Conservation (phyloP, 2,329 filamentous ascomycete species). For the Dactylellina parvicollis region DNA sequence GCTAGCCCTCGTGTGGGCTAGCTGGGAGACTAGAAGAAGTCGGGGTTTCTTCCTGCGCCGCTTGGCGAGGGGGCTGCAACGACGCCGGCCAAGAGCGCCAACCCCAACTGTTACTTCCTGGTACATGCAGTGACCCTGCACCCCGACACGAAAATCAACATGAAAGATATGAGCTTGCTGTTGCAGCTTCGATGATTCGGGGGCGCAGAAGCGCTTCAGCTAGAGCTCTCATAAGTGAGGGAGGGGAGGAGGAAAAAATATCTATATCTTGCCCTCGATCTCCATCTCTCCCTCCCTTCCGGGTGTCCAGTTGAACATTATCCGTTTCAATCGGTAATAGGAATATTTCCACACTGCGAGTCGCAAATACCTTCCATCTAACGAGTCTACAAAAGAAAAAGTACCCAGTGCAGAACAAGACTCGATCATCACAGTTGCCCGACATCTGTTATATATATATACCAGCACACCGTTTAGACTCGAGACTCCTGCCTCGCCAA, state of each 20-base stretch:
- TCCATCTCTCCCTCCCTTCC: too few relatives aligned
- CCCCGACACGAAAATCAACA: constrained; percentile 13
- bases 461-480: too few relatives aligned
- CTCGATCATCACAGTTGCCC: too few relatives aligned
- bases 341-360: too few relatives aligned
- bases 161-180: constrained; percentile 9
- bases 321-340: too few relatives aligned
- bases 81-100: constrained; percentile 31
- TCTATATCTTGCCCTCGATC: not conserved
- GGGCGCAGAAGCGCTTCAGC: constrained; percentile 17
- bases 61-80: constrained; percentile 17
- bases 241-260: not conserved
- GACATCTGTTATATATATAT: too few relatives aligned
- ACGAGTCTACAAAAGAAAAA: too few relatives aligned
- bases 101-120: constrained; percentile 25
- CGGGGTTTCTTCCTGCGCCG: constrained; percentile 3
- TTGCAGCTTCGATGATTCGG: constrained; percentile 22
- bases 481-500: not conserved
- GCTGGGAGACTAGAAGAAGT: not conserved
- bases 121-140: constrained; percentile 50
- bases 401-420: too few relatives aligned
- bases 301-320: too few relatives aligned
- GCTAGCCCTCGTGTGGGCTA: constrained; percentile 2
- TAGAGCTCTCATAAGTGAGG: constrained; percentile 42
- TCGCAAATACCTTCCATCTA: too few relatives aligned